Evolutionary conservation across 2,329 filamentous ascomycete genomes (phyloP), one percentile per base, ranked within the genome.

Genomic region (Calonectria henricotiae): DNA sequence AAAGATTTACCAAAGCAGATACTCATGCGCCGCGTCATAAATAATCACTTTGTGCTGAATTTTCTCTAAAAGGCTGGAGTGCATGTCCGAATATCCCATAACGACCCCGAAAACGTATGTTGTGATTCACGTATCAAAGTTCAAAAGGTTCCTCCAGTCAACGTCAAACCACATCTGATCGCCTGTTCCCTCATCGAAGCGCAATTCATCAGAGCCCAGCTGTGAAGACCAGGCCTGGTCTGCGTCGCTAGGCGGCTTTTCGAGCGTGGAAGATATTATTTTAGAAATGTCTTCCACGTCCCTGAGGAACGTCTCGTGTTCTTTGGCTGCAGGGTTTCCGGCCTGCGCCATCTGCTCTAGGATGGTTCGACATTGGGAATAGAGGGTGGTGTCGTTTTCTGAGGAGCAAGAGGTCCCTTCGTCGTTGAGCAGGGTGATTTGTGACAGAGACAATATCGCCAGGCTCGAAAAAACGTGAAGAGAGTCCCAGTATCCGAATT

Each of bases 401-500:
- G 68, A 54, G 9, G 32, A 43, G 17, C 44, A 25, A 13, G 27
- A 54, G 1, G 47, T n/a, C 17, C 39, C 49, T 55, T 35, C 37
- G 23, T 44, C 11, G 9, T 68, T 51, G 35, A 68, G 61, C 30
- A 47, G 46, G 1, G 60, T 35, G n/a, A 70, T 64, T 32, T 64
- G 51, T 20, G 65, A 70, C 27, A 70, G 55, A 0, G 68, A 68
- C 9, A 70, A 23, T 23, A 68, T 68, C 11, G 65, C 65, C 2
- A 70, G 13, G 35, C 55, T 54, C 2, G 68, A 68, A 15, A 70
- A 70, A 27, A 63, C 58, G n/a, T 70, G 68, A 15, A 70, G 47
- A 5, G 68, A 68, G 20, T 70, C 68, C 58, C 58, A 68, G 44
- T 68, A 70, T 30, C 68, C 60, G 23, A 64, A 68, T n/a, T 64